Percentiles rank a stretch among this genome's conserved stretches.
These are phyloP conservation scores for Beauveria sp. DNA, from an alignment of 2,329 filamentous ascomycete genomes.

Conservation along the genomic window DNA sequence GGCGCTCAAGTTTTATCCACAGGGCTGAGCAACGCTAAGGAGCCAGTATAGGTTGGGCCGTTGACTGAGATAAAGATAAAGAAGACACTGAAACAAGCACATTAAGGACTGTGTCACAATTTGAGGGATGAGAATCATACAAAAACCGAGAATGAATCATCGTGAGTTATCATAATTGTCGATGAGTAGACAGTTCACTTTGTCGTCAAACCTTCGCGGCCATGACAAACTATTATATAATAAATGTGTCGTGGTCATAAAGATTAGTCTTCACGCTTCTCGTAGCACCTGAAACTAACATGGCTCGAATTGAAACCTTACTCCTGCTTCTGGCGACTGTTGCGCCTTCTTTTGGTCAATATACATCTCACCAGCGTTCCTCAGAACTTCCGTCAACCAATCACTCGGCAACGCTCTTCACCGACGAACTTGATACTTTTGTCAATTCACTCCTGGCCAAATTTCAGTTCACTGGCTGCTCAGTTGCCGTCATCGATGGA, in stretches of 20 bases:
- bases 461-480: conserved; percentile 41
- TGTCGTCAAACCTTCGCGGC: too few species aligned
- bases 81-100: too few species aligned
- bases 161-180: too few species aligned
- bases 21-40: too few species aligned
- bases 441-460: conserved; percentile 16
- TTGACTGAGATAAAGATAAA: too few species aligned
- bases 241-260: not conserved
- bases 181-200: too few species aligned
- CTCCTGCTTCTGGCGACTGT: not conserved
- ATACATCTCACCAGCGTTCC: not conserved
- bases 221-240: not conserved
- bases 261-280: not conserved
- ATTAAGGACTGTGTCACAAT: too few species aligned
- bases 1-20: too few species aligned
- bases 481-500: conserved; percentile 39
- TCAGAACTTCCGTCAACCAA: not conserved
- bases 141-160: too few species aligned
- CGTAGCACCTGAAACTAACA: not conserved
- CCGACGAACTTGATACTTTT: not conserved
- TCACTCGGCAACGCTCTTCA: not conserved
- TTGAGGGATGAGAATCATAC: too few species aligned
- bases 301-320: not conserved
- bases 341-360: not conserved
- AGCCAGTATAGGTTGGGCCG: too few species aligned